A percentile compares a stretch with the other conserved stretches of the same genome.
phyloP scores from a whole-genome alignment of 2,329 filamentous ascomycete genomes.

The Alternaria sp. region DNA sequence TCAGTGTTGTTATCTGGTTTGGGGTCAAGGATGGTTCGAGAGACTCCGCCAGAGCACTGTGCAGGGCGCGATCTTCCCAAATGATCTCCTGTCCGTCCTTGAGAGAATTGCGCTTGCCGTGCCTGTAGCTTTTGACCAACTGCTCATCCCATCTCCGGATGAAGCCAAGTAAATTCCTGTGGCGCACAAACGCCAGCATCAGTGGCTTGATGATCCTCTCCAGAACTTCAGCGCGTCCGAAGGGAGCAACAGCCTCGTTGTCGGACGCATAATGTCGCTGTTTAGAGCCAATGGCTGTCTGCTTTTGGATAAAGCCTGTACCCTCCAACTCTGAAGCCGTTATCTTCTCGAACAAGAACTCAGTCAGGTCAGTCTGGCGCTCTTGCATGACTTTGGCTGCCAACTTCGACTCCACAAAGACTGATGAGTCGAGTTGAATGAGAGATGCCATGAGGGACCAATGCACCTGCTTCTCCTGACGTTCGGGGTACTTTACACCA shows the following conservation, averaged over 20 bases:
- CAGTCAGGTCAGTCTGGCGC: constrained; percentile 32
- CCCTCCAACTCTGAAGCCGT: constrained; percentile 25
- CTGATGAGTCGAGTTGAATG: constrained; percentile 39
- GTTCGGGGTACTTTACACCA: constrained; percentile 35
- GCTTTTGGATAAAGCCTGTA: constrained; percentile 10
- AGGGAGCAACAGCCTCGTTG: neutral
- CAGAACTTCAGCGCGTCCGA: constrained; percentile 9
- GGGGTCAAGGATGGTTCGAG: constrained; percentile 44
- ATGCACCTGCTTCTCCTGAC: constrained; percentile 24
- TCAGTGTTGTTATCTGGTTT: constrained; percentile 37
- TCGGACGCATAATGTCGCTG: neutral
- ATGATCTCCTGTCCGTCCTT: constrained; percentile 25
- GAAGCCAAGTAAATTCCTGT: constrained; percentile 44
- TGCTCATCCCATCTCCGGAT: constrained; percentile 45
- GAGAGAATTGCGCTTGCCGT: constrained; percentile 24
- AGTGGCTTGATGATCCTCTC: constrained; percentile 38
- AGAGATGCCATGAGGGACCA: constrained; percentile 45
- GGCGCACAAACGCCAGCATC: constrained; percentile 43
- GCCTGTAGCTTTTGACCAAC: constrained; percentile 26
- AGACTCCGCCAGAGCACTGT: constrained; percentile 25
- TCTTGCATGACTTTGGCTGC: constrained; percentile 12
- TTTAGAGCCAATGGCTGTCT: constrained; percentile 3
- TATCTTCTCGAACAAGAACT: constrained; percentile 39
- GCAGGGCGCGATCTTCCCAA: constrained; percentile 40
- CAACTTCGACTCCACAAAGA: constrained; percentile 36